These are phyloP conservation scores for Dactylis glomerata DNA, from an alignment of 176 grass and related monocot genomes.

Conservation along the genomic window DNA sequence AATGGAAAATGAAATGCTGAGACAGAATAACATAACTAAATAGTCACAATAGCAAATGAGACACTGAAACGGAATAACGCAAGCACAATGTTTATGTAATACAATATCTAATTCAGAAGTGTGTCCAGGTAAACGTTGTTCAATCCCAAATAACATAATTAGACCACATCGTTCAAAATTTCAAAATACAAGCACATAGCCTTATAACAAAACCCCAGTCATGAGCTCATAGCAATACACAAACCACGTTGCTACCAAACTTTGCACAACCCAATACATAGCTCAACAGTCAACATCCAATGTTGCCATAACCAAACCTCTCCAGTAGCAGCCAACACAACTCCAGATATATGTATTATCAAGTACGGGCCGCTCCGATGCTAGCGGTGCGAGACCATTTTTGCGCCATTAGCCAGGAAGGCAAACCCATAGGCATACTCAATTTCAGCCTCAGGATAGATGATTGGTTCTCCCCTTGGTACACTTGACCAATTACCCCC, in stretches of 20 bases:
- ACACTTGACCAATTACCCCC: slow-evolving; percentile 43
- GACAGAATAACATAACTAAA: not conserved
- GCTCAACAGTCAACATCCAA: slow-evolving; percentile 22
- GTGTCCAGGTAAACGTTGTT: not conserved
- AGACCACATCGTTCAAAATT: slow-evolving; percentile 10
- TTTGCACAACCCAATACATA: slow-evolving; percentile 39
- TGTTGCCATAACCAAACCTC: slow-evolving; percentile 33
- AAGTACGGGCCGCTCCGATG: slow-evolving; percentile 38
- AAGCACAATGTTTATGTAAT: not conserved
- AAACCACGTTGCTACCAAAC: slow-evolving; percentile 36
- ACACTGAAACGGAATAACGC: not conserved
- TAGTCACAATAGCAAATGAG: not conserved
- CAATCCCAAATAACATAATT: slow-evolving; percentile 24
- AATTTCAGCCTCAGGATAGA: slow-evolving; percentile 39
- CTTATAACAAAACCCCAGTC: slow-evolving; percentile 5
- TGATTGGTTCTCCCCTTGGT: slow-evolving; percentile 36
- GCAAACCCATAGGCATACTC: slow-evolving; percentile 46
- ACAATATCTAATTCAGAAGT: not conserved
- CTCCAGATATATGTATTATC: slow-evolving; percentile 56
- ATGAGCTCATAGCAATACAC: slow-evolving; percentile 36
- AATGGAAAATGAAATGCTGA: not conserved
- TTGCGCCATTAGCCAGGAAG: slow-evolving; percentile 35
- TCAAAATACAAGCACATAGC: slow-evolving; percentile 26
- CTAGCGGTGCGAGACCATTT: slow-evolving; percentile 4
- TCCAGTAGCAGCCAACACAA: slow-evolving; percentile 43